Evolutionary conservation across 345 rosid species (phyloP).

Genomic region (Euphorbia lathyris): DNA sequence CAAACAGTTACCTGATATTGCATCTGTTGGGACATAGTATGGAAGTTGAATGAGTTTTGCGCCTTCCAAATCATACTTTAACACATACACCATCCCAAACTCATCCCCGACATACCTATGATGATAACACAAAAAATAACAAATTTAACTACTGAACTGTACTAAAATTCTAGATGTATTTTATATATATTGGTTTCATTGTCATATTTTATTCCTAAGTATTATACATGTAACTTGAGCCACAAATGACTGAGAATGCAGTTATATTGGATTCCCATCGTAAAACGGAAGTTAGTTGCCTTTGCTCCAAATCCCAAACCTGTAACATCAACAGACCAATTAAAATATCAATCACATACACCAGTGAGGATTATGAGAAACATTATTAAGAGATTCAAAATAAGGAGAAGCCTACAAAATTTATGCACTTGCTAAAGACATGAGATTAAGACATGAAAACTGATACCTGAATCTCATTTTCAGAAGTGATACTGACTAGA

Average conservation of each 20-base stretch:
- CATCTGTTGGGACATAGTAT: constrained; percentile 20
- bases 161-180: not conserved
- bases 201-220: not conserved
- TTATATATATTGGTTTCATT: not conserved
- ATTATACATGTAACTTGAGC: constrained; percentile 26
- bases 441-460: not conserved
- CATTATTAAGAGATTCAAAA: not conserved
- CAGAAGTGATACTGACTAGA: constrained; percentile 21
- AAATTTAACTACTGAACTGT: not conserved
- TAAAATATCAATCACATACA: not conserved
- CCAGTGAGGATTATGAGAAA: not conserved
- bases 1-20: constrained; percentile 23
- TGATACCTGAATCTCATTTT: constrained; percentile 33
- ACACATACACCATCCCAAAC: constrained; percentile 27
- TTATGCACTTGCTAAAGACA: not conserved
- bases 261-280: constrained; percentile 31
- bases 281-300: constrained; percentile 18
- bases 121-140: not conserved
- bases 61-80: constrained; percentile 20
- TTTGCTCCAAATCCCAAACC: constrained; percentile 33
- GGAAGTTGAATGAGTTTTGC: constrained; percentile 16
- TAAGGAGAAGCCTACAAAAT: not conserved
- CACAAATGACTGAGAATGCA: constrained; percentile 26
- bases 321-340: constrained; percentile 6
- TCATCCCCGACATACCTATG: constrained; percentile 32